Conservation (phyloP, 2,329 filamentous ascomycete species). For the Ambrosiella cleistominuta region DNA sequence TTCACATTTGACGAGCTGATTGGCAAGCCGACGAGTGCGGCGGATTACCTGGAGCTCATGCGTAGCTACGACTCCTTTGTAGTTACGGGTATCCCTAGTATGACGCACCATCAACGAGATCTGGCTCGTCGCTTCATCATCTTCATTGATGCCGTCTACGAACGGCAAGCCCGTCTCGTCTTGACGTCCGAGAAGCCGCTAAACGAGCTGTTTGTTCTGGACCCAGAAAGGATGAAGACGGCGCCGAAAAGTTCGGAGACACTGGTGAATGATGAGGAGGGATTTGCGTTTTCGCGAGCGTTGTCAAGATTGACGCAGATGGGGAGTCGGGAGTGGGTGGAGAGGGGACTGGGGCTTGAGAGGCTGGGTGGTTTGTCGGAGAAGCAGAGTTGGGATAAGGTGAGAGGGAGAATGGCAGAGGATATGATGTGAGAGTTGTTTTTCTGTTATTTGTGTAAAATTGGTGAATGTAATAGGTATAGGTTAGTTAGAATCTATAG, state of each 20-base stretch:
- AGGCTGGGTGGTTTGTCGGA: slow-evolving; percentile 45
- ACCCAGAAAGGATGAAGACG: slow-evolving; percentile 47
- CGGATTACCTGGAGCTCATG: slow-evolving; percentile 86
- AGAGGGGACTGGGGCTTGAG: slow-evolving; percentile 56
- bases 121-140: slow-evolving; percentile 88
- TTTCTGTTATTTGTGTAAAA: no score
- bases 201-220: slow-evolving; percentile 67
- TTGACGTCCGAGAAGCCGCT: slow-evolving; percentile 78
- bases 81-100: slow-evolving; percentile 76
- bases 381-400: slow-evolving; percentile 46
- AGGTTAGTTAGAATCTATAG: no score
- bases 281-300: slow-evolving; percentile 86
- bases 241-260: slow-evolving; percentile 63
- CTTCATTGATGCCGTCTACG: slow-evolving; percentile 92
- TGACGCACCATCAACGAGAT: slow-evolving; percentile 75
- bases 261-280: slow-evolving; percentile 88
- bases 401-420: slow-evolving; percentile 49
- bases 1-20: slow-evolving; percentile 92
- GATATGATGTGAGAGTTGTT: slow-evolving; percentile 35
- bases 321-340: slow-evolving; percentile 89
- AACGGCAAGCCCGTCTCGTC: slow-evolving; percentile 81
- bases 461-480: no score
- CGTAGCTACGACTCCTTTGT: slow-evolving; percentile 84
- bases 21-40: slow-evolving; percentile 70
- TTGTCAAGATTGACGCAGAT: slow-evolving; percentile 75